These are phyloP conservation scores for Erodium maritimum DNA, from an alignment of 345 rosid species.

Conservation along the genomic window DNA sequence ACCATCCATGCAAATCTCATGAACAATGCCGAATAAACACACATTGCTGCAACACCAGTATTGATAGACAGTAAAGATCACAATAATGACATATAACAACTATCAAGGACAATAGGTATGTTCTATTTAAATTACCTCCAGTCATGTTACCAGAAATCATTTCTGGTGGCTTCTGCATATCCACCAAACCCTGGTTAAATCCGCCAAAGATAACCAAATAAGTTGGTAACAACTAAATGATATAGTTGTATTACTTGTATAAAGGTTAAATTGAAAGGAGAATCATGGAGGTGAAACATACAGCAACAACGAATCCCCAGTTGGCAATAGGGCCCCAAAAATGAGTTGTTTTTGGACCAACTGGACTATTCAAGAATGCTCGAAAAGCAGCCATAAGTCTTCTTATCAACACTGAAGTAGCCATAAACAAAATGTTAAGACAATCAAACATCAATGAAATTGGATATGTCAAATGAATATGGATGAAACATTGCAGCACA, in stretches of 20 bases:
- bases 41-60: conserved; percentile 19
- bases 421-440: not conserved
- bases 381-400: conserved; percentile 53
- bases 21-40: conserved; percentile 25
- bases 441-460: not conserved
- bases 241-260: not conserved
- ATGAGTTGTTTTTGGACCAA: conserved; percentile 84
- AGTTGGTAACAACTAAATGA: not conserved
- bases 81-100: not conserved
- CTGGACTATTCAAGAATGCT: conserved; percentile 67
- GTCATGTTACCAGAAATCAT: conserved; percentile 90
- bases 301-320: conserved; percentile 80
- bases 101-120: not conserved
- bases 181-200: conserved; percentile 66
- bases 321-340: conserved; percentile 89
- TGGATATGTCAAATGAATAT: not conserved
- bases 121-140: conserved; percentile 25
- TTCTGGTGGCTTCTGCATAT: conserved; percentile 86
- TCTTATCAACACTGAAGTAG: conserved; percentile 7
- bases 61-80: not conserved
- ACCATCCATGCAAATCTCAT: conserved; percentile 43
- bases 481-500: not conserved
- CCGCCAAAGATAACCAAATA: conserved; percentile 1
- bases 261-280: not conserved
- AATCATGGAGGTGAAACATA: conserved; percentile 25